Evolutionary conservation across 148 eudicot genomes (phyloP), one percentile per base, ranked within the genome.

Genomic region (Dysphania ambrosioides): DNA sequence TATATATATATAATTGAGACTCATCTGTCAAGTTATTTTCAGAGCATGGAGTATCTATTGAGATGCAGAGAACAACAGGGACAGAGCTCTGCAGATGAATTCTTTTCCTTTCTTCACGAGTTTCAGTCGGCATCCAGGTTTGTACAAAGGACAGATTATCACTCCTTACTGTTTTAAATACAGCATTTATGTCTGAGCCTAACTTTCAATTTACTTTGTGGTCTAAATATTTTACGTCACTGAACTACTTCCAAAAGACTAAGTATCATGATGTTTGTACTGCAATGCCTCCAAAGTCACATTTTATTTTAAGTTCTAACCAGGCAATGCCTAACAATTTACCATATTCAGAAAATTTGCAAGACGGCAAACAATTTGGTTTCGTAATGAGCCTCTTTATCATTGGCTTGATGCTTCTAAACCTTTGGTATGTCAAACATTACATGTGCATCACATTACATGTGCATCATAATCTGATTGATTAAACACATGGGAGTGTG

Each of bases 121-220:
- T 95, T 95, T 84, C 98, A 95, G 83, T 90, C 88, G 83, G 96
- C 87, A 66, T 95, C 98, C 59, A 85, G 98, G 98, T 95, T 83
- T 32, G 72, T 76, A 6, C 41, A 32, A 15, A 67, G 10, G 11
- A 42, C 26, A n/a, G 32, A 67, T 23, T 18, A 40, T 10, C 24
- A 32, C 53, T 79, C 29, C 34, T 15, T 64, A 31, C 60, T 66
- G n/a, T 40, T 36, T 67, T 41, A 23, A 23, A 13, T 72, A n/a
- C n/a, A n/a, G n/a, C n/a, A n/a, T n/a, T 5, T 8, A 24, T 32
- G n/a, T 34, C 24, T 19, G 58, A 53, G 24, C 8, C 6, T n/a
- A 9, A 53, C 58, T 53, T 53, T 53, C 58, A 53, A 53, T 1
- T 53, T 53, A 53, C 49, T 42, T 42, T 42, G 16, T 42, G 49